Percentiles rank a stretch among this genome's conserved stretches.
Evolutionary conservation across 2,329 filamentous ascomycete species (phyloP).

Genomic region (Alternaria gansuensis): DNA sequence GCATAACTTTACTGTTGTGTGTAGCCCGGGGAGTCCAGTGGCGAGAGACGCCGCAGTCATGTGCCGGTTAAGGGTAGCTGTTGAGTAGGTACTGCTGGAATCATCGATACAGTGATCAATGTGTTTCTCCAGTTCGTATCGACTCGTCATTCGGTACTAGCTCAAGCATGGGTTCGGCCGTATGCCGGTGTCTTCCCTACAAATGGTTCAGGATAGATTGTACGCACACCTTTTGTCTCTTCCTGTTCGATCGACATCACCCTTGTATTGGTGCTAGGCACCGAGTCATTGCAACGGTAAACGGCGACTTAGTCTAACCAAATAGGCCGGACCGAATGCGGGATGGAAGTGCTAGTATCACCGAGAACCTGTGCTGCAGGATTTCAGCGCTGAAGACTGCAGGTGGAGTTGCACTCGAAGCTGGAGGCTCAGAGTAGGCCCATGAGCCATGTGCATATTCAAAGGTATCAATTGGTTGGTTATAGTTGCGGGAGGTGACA

Average conservation of each 20-base stretch:
- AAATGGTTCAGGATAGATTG: not conserved
- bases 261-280: not conserved
- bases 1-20: constrained; percentile 19
- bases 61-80: constrained; percentile 12
- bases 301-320: not conserved
- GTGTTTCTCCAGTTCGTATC: not conserved
- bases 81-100: not conserved
- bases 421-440: not conserved
- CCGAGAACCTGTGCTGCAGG: not conserved
- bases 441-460: not conserved
- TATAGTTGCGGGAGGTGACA: not conserved
- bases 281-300: not conserved
- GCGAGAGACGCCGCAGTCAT: constrained; percentile 8
- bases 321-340: constrained; percentile 6
- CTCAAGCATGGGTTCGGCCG: not conserved
- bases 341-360: not conserved
- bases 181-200: not conserved
- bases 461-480: not conserved
- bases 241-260: not conserved
- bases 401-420: not conserved
- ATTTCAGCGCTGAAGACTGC: not conserved
- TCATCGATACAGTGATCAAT: not conserved
- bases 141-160: not conserved
- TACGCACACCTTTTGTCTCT: not conserved
- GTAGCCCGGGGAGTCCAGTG: constrained; percentile 11